Evolutionary conservation across 148 eudicot genomes (phyloP).

Genomic region (Polygonum maritimum): DNA sequence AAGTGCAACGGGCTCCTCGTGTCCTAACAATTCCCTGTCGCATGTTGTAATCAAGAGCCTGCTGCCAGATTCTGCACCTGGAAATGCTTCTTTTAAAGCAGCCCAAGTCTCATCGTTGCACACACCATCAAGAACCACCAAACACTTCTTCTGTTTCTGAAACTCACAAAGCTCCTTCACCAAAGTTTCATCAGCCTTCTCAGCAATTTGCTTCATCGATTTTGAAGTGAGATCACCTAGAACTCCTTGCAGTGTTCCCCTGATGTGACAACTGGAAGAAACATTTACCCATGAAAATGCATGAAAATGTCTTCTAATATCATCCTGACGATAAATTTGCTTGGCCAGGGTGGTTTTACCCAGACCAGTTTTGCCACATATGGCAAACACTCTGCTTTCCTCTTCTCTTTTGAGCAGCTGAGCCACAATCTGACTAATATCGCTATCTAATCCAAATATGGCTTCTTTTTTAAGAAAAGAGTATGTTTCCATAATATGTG

Average conservation of each 20-base stretch:
- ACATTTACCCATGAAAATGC: conserved; percentile 24
- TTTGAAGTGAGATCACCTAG: conserved; percentile 11
- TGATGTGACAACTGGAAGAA: conserved; percentile 12
- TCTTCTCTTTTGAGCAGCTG: not conserved
- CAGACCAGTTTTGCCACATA: conserved; percentile 18
- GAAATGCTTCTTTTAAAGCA: conserved; percentile 12
- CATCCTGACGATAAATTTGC: conserved; percentile 4
- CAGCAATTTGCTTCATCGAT: conserved; percentile 12
- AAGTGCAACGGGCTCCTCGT: not conserved
- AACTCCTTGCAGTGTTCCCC: conserved; percentile 15
- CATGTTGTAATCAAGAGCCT: conserved; percentile 1
- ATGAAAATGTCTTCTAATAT: conserved; percentile 14
- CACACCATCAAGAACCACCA: conserved; percentile 16
- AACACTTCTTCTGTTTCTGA: conserved; percentile 11
- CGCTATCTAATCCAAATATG: conserved; percentile 1
- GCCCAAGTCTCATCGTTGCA: conserved; percentile 15
- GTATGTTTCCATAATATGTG: not conserved
- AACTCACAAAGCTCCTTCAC: conserved; percentile 12
- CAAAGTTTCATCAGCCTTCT: conserved; percentile 6
- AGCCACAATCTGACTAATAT: not conserved
- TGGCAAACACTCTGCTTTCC: not conserved
- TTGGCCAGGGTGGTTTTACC: conserved; percentile 23
- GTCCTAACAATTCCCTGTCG: not conserved
- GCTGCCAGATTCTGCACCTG: not conserved
- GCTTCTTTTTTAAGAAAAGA: conserved; percentile 1